Base-by-base conservation (phyloP, 2,329 filamentous ascomycete species). In the Penicillium thymicola region DNA sequence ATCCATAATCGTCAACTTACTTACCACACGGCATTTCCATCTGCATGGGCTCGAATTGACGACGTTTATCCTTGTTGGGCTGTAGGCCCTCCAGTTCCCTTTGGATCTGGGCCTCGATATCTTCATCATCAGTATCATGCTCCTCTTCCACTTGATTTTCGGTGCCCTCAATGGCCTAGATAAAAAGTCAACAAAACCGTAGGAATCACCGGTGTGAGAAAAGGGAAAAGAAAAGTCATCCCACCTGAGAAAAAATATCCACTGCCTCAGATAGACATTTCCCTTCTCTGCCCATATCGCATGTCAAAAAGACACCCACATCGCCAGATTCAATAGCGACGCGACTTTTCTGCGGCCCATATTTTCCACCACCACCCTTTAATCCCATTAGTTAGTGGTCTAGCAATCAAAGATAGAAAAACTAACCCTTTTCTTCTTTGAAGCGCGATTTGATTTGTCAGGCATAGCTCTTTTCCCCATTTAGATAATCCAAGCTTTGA, bases 241-340 rank as follows among this genome's bases (percentile, higher is more conserved):
- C 59, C 57, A 83, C 82, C 70, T 84, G 78, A 38, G 79, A 75
- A 65, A 87, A 82, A 11, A 86, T 66, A 69, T 86, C 83, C 41
- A 79, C 70, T 49, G 84, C 73, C 63, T 88, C 85, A 43, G 75
- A 75, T 23, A 83, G 78, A 55, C 82, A 85, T 72, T 84, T 85
- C 40, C 74, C 76, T 72, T 88, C 85, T 65, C 79, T 81, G 58
- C 83, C 83, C 72, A 82, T 83, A 57, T 83, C 80, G 67, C 84
- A 86, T 3, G 85, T 86, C 41, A 83, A 81, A 76, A 85, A 86
- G 28, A 87, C 84, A 11, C 85, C 85, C 49, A 78, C 77, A 65
- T 87, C 84, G 16, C 84, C 85, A 51, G 62, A 67, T 55, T 78
- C 75, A 49, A 79, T 67, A 25, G 53, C 9, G 41, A 44, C 21